Evolutionary conservation across 1,284 basidiomycete genomes (phyloP).

Genomic region (Schizophyllum commune): DNA sequence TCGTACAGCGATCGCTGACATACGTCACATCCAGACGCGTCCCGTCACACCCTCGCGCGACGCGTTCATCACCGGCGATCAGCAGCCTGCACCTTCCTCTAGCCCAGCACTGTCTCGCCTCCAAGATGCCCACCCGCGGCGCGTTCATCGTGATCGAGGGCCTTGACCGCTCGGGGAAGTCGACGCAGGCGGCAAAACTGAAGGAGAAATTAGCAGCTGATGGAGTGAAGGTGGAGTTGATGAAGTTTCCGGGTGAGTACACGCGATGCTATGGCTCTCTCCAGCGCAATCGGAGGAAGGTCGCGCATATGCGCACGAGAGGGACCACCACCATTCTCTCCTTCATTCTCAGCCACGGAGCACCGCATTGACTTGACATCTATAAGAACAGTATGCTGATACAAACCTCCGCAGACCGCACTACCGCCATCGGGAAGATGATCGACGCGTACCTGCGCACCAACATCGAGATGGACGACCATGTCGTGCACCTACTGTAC

Average conservation of each 20-base stretch:
- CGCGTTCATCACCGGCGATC: too few relatives aligned
- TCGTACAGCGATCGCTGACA: too few relatives aligned
- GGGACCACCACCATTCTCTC: too few relatives aligned
- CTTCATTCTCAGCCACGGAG: too few relatives aligned
- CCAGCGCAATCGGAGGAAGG: too few relatives aligned
- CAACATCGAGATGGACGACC: constrained; percentile 83
- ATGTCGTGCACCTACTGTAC: constrained; percentile 90
- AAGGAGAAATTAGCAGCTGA: constrained; percentile 38
- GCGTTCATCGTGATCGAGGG: constrained; percentile 91
- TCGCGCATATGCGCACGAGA: too few relatives aligned
- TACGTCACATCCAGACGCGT: too few relatives aligned
- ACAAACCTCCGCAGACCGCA: constrained; percentile 57
- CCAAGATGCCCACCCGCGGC: constrained; percentile 39
- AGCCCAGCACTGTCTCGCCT: too few relatives aligned
- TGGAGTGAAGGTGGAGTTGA: constrained; percentile 33
- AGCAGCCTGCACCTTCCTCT: too few relatives aligned
- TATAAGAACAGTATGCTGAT: neutral
- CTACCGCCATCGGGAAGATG: constrained; percentile 86
- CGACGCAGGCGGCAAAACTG: constrained; percentile 71
- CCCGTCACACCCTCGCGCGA: too few relatives aligned
- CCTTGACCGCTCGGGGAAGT: constrained; percentile 90
- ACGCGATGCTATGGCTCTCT: too few relatives aligned
- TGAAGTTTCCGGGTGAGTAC: constrained; percentile 81
- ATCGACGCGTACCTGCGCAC: constrained; percentile 90
- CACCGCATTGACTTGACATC: neutral